Evolutionary conservation across 2,329 filamentous ascomycete species (phyloP), one percentile per base, ranked within the genome.

Genomic region (Neurospora sp.): DNA sequence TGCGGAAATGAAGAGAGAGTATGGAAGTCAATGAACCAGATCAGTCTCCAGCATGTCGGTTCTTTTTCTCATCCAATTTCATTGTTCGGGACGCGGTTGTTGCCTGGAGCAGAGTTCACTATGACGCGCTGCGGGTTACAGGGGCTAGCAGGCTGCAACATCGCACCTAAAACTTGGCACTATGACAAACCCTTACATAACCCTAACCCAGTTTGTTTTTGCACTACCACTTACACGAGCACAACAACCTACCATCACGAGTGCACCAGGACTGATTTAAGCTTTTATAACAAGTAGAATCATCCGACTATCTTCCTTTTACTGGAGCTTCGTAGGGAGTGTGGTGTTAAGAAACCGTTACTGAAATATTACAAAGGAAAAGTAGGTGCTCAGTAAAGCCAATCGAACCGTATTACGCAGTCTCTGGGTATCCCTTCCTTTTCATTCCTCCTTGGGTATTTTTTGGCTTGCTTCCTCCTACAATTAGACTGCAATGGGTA

Each of bases 181-280:
- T 17, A 15, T 15, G 23, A 17, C 70, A 72, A 36, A 38, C 40
- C 2, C 71, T 68, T 33, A 70, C 8, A 68, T 6, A 73, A 71
- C 72, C 72, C 72, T 70, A 73, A 73, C 72, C 72, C 71, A 19
- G 3, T 23, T 17, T 2, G 15, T n/a, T 8, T 17, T 62, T 62
- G 52, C 15, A 62, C 52, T 36, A 62, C 28, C 52, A 62, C 52
- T 62, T 62, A 36, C 52, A 62, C 28, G 52, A 62, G 52, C 13
- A 36, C 13, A 17, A 62, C 28, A 7, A 62, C 23, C 23, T 6
- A 17, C 28, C 52, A 62, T 62, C 52, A 62, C 52, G 15, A 36
- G 15, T 10, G 28, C 23, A 62, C 4, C 28, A 62, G 3, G 15
- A 62, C 11, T 52, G 19, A 28, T 28, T 2, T 2, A 52, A 28